These are phyloP conservation scores for Pulveroboletus sp. DNA, from an alignment of 768 basidiomycete species.

Conservation along the genomic window DNA sequence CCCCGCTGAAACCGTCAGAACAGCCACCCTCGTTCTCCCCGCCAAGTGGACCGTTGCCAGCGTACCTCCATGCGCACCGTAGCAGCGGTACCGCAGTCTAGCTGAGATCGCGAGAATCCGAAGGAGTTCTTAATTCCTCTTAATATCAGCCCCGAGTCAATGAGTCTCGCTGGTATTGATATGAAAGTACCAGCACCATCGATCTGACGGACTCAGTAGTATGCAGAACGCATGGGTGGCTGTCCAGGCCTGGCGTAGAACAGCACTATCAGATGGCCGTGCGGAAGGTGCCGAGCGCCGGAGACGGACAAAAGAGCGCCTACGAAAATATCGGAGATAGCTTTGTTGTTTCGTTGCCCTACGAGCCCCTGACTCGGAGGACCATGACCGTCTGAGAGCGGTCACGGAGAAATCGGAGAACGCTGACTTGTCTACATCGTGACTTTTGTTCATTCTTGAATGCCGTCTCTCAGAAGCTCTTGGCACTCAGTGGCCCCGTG, in stretches of 20 bases:
- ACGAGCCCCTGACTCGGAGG: too few species aligned
- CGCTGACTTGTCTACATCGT: too few species aligned
- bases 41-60: background rate
- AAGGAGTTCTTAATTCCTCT: background rate
- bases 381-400: too few species aligned
- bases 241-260: background rate
- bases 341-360: too few species aligned
- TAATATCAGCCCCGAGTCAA: background rate
- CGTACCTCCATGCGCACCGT: slow-evolving; percentile 2
- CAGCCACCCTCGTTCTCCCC: background rate
- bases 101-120: slow-evolving; percentile 8
- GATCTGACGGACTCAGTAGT: too few species aligned
- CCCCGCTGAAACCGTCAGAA: background rate
- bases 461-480: too few species aligned
- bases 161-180: background rate
- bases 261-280: too few species aligned
- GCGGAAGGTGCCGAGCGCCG: background rate
- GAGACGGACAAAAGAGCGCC: background rate
- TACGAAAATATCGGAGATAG: background rate
- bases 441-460: too few species aligned
- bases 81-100: slow-evolving; percentile 13
- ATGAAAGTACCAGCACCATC: background rate
- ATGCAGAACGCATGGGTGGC: background rate
- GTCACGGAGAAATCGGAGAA: too few species aligned
- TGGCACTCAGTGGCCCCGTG: too few species aligned